Percentiles rank a stretch among this genome's conserved stretches.
These are phyloP conservation scores for Leonotis leonurus DNA, from an alignment of 257 asterid species.

Conservation along the genomic window DNA sequence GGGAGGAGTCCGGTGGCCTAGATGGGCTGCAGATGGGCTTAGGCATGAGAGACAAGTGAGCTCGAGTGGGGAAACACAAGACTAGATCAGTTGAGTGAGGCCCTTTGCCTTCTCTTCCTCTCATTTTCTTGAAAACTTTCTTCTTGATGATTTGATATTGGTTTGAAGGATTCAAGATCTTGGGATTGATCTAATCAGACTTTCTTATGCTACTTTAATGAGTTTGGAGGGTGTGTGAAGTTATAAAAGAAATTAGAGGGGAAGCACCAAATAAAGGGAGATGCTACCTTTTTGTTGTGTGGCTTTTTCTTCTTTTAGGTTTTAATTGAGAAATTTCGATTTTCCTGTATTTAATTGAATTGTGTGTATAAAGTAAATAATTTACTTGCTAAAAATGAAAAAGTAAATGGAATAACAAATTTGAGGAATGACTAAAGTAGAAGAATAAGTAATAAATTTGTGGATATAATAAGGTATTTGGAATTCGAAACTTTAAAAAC, in stretches of 20 bases:
- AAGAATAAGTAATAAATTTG: no score
- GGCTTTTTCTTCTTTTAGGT: conserved; percentile 25
- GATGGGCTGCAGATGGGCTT: conserved; percentile 82
- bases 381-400: no score
- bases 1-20: conserved; percentile 35
- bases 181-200: background rate
- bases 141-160: background rate
- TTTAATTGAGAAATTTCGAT: background rate
- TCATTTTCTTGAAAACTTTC: conserved; percentile 28
- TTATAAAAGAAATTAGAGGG: conserved; percentile 22
- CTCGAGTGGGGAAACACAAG: conserved; percentile 81
- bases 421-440: no score
- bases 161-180: background rate
- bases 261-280: conserved; percentile 2
- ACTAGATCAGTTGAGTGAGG: conserved; percentile 71
- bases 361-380: no score
- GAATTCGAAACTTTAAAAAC: no score
- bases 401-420: no score
- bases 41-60: conserved; percentile 71
- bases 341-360: no score
- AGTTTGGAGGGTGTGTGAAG: conserved; percentile 9
- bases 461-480: no score
- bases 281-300: conserved; percentile 24
- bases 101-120: conserved; percentile 62
- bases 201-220: background rate